These are phyloP conservation scores for Aspergillus luchuensis DNA, from an alignment of 2,329 filamentous ascomycete species.

Conservation along the genomic window DNA sequence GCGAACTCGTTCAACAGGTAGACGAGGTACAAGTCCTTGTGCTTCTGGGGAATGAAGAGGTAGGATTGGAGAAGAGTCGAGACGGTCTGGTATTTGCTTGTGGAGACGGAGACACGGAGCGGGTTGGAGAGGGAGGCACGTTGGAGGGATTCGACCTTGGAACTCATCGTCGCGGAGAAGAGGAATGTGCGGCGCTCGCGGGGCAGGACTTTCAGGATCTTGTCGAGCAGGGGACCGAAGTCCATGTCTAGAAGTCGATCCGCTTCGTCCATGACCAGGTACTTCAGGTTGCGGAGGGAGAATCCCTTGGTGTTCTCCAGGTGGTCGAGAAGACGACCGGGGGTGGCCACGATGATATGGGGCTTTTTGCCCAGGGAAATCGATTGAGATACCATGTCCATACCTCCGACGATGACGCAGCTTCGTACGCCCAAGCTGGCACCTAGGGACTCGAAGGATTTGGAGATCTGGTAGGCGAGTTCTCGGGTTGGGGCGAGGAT, in stretches of 20 bases:
- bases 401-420: conserved; percentile 84
- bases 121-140: conserved; percentile 85
- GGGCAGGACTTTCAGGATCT: conserved; percentile 86
- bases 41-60: conserved; percentile 79
- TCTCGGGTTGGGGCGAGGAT: conserved; percentile 92
- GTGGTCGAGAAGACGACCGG: conserved; percentile 85
- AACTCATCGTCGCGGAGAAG: conserved; percentile 92
- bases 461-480: conserved; percentile 85
- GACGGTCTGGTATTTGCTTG: conserved; percentile 87
- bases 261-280: conserved; percentile 93
- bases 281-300: conserved; percentile 76
- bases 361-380: conserved; percentile 95
- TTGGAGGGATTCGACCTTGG: conserved; percentile 89
- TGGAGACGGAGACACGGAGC: conserved; percentile 76
- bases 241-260: conserved; percentile 90
- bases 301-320: conserved; percentile 97
- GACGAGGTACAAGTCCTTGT: conserved; percentile 89
- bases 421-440: conserved; percentile 84
- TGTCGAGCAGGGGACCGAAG: conserved; percentile 89
- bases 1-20: conserved; percentile 82
- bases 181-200: conserved; percentile 77
- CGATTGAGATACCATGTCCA: conserved; percentile 91
- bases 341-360: conserved; percentile 90
- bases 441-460: conserved; percentile 84
- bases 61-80: conserved; percentile 84